Evolutionary conservation across 345 rosid species (phyloP).

Genomic region (Rubroshorea leprosula): DNA sequence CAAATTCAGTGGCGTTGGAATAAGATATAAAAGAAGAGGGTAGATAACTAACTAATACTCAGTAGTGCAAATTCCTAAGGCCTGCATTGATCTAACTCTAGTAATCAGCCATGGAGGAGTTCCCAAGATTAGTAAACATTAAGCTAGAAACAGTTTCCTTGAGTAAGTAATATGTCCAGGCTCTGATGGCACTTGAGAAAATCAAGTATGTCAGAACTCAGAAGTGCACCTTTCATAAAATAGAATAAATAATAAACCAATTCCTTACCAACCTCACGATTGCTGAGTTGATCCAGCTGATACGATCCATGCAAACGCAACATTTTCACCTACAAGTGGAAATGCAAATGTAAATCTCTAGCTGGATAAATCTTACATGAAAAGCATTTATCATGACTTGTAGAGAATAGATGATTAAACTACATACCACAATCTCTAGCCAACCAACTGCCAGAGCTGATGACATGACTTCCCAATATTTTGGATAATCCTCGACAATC

Average conservation of each 20-base stretch:
- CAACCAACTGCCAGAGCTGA: conserved; percentile 89
- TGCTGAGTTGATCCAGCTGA: conserved; percentile 80
- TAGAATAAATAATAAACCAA: conserved; percentile 8
- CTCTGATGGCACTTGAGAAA: neutral
- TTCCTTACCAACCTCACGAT: conserved; percentile 65
- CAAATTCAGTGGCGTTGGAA: no score
- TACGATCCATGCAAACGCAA: conserved; percentile 88
- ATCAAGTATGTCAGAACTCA: neutral
- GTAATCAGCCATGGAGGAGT: no score
- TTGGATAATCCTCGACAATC: conserved; percentile 73
- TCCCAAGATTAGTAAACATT: no score
- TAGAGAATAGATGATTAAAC: neutral
- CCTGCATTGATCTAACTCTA: no score
- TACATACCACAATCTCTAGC: conserved; percentile 79
- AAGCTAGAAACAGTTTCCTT: neutral
- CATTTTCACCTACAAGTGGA: conserved; percentile 65
- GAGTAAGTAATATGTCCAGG: neutral
- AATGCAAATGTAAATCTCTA: neutral
- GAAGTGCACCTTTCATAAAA: neutral
- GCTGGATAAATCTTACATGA: neutral
- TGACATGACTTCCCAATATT: conserved; percentile 78
- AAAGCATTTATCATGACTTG: conserved; percentile 8
- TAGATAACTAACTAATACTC: no score
- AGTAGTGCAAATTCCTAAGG: no score
- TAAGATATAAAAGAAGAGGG: no score